phyloP scores from a whole-genome alignment of 2,329 filamentous ascomycete species.

The Phialocephala subalpina region DNA sequence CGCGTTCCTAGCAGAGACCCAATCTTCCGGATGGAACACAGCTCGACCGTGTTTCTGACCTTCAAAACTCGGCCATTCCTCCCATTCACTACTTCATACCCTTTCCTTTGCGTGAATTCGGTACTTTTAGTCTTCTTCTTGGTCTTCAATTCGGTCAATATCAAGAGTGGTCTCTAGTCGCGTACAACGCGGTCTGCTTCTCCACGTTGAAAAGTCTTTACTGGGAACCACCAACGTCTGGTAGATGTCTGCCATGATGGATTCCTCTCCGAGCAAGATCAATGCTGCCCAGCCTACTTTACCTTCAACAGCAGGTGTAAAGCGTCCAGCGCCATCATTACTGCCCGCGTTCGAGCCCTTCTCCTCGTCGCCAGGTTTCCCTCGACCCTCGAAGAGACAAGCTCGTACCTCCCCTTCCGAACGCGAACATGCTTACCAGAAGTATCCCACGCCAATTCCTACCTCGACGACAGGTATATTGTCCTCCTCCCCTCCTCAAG shows the following conservation, averaged over 20 bases:
- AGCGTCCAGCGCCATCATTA: constrained; percentile 71
- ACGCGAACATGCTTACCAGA: constrained; percentile 48
- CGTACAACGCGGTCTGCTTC: constrained; percentile 33
- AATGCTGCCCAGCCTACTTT: constrained; percentile 39
- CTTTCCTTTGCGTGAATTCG: constrained; percentile 21
- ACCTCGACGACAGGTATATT: constrained; percentile 94
- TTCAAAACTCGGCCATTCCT: constrained; percentile 33
- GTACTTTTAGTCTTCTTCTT: constrained; percentile 14
- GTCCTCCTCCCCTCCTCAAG: constrained; percentile 80
- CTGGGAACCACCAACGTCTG: constrained; percentile 15
- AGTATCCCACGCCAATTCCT: constrained; percentile 92
- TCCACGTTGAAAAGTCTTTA: constrained; percentile 33
- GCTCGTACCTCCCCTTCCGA: constrained; percentile 54
- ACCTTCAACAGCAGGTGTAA: constrained; percentile 53
- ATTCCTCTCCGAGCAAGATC: constrained; percentile 45
- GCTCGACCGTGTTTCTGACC: constrained; percentile 40
- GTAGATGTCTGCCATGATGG: constrained; percentile 43
- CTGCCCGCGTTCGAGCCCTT: constrained; percentile 82
- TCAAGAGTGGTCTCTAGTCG: constrained; percentile 29
- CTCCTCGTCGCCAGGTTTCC: constrained; percentile 79
- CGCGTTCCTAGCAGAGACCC: constrained; percentile 30
- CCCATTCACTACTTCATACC: constrained; percentile 25
- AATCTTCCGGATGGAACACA: constrained; percentile 32
- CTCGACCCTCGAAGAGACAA: constrained; percentile 74
- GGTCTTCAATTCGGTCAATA: constrained; percentile 24